These are phyloP conservation scores for Sphaerostilbella broomeana DNA, from an alignment of 2,329 filamentous ascomycete species.

Conservation along the genomic window DNA sequence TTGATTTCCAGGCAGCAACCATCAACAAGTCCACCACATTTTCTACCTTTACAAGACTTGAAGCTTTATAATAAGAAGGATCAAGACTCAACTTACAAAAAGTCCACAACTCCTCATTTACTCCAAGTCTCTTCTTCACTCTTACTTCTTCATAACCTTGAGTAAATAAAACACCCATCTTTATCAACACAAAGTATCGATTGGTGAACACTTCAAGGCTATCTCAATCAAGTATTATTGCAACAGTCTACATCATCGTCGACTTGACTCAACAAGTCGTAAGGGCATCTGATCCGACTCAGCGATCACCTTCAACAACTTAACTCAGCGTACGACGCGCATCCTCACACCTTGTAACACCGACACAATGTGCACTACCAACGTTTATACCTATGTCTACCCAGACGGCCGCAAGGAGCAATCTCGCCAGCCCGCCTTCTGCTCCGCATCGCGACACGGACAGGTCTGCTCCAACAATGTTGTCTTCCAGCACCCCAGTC, in stretches of 20 bases:
- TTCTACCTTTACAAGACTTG: background rate
- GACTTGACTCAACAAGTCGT: background rate
- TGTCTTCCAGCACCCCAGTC: slow-evolving; percentile 35
- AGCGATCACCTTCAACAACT: background rate
- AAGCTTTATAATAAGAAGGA: background rate
- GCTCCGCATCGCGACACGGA: slow-evolving; percentile 33
- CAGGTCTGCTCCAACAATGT: slow-evolving; percentile 36
- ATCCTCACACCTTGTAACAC: slow-evolving; percentile 9
- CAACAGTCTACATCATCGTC: background rate
- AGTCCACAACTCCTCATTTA: slow-evolving; percentile 6
- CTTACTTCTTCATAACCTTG: background rate
- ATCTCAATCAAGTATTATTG: background rate
- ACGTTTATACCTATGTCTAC: slow-evolving; percentile 41
- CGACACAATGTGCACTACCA: slow-evolving; percentile 45
- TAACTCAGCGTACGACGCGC: slow-evolving; percentile 8
- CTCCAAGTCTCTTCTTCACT: background rate
- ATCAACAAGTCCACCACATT: background rate
- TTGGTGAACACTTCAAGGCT: too few relatives aligned
- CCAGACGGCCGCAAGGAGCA: slow-evolving; percentile 36
- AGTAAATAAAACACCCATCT: background rate
- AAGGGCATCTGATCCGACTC: background rate
- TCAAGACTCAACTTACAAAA: slow-evolving; percentile 4
- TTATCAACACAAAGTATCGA: background rate
- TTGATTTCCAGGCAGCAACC: slow-evolving; percentile 12
- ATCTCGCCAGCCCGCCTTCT: slow-evolving; percentile 31